Evolutionary conservation across 129 eudicot species (phyloP).

Genomic region (Gnaphalium uliginosum): DNA sequence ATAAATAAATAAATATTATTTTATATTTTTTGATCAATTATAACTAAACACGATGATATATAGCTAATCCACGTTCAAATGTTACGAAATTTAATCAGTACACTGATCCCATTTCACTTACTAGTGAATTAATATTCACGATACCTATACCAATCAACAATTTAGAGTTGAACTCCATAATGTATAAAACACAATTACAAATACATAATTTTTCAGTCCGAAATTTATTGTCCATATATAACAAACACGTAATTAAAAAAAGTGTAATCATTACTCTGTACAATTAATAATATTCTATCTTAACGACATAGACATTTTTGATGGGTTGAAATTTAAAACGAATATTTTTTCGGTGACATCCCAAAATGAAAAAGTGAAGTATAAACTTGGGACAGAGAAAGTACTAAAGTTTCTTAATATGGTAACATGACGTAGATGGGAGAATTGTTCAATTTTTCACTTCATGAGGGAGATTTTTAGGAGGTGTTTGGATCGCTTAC

Average conservation of each 20-base stretch:
- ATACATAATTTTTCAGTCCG: fast-evolving
- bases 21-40: not conserved
- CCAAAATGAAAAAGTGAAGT: no score
- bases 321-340: no score
- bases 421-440: slow-evolving; percentile 14
- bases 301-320: no score
- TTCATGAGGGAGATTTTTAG: not conserved
- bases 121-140: not conserved
- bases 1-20: not conserved
- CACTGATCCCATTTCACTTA: not conserved
- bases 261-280: no score
- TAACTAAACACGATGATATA: not conserved
- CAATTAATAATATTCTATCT: no score
- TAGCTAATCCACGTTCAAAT: not conserved
- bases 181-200: no score
- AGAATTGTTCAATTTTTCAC: not conserved
- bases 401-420: not conserved
- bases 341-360: no score
- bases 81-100: not conserved
- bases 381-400: no score
- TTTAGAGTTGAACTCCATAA: not conserved
- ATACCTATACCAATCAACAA: not conserved
- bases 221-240: no score
- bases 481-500: no score
- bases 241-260: no score